phyloP scores from a whole-genome alignment of 306 rosid genomes.

The Hippophae tibetana region DNA sequence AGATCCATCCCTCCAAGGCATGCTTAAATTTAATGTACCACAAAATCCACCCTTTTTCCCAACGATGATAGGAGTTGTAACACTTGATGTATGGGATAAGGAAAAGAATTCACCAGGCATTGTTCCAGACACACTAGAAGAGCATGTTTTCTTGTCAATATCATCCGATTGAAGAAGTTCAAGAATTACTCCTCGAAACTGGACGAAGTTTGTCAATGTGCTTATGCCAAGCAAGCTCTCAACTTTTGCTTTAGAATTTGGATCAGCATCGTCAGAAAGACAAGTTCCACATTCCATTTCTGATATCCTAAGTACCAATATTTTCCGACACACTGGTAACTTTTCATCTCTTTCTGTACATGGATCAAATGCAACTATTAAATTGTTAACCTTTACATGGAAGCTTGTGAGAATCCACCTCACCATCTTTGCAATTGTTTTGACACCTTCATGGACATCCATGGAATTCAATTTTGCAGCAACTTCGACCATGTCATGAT shows the following conservation, averaged over 20 bases:
- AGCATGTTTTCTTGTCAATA: constrained; percentile 18
- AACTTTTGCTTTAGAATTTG: constrained; percentile 31
- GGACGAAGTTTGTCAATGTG: constrained; percentile 61
- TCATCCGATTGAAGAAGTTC: constrained; percentile 65
- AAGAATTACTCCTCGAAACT: constrained; percentile 67
- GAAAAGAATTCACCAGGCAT: constrained; percentile 30
- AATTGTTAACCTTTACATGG: constrained; percentile 51
- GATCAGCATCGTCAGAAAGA: constrained; percentile 58
- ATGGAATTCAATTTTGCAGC: constrained; percentile 41
- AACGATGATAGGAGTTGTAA: constrained; percentile 47
- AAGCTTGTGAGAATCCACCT: constrained; percentile 79
- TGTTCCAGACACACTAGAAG: constrained; percentile 21
- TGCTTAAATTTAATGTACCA: constrained; percentile 69
- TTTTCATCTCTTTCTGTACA: constrained; percentile 29
- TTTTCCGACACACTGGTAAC: constrained; percentile 18
- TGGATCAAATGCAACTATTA: constrained; percentile 80
- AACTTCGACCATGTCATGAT: constrained; percentile 26
- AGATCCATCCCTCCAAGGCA: constrained; percentile 95
- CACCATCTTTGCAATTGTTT: constrained; percentile 83
- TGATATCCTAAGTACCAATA: constrained; percentile 66
- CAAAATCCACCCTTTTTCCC: constrained; percentile 78
- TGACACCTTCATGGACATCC: constrained; percentile 92
- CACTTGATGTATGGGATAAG: constrained; percentile 27
- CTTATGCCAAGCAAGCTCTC: constrained; percentile 72
- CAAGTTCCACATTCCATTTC: constrained; percentile 80